phyloP scores from a whole-genome alignment of 495 filamentous ascomycete genomes.

The Penicillium pulvis region DNA sequence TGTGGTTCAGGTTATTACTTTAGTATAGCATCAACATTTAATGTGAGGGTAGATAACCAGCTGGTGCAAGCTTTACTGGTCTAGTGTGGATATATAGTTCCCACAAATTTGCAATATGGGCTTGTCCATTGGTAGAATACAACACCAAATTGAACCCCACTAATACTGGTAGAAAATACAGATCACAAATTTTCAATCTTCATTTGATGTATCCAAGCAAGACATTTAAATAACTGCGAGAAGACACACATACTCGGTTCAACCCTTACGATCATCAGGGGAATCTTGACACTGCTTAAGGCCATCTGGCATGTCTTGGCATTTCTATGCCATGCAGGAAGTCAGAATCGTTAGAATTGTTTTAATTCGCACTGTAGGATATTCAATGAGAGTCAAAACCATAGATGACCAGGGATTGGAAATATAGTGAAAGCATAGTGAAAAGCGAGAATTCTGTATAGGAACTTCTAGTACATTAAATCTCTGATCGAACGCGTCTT shows the following conservation, averaged over 20 bases:
- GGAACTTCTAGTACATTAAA: constrained; percentile 4
- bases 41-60: neutral
- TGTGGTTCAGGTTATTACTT: no score
- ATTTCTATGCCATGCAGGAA: constrained; percentile 6
- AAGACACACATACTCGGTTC: constrained; percentile 13
- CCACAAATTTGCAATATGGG: constrained; percentile 16
- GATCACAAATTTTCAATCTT: neutral
- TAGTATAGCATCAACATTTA: neutral
- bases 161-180: neutral
- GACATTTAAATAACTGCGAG: neutral
- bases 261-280: constrained; percentile 23
- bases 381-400: neutral
- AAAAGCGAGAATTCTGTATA: neutral
- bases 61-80: neutral
- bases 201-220: neutral
- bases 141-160: neutral
- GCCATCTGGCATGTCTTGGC: constrained; percentile 52
- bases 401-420: neutral
- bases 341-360: neutral
- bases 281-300: constrained; percentile 26
- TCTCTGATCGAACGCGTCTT: constrained; percentile 17
- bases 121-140: constrained; percentile 15
- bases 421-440: neutral
- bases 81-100: constrained; percentile 22
- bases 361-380: neutral